Conservation (phyloP, 192 early-diverging fungal species). For the Mortierella claussenii region DNA sequence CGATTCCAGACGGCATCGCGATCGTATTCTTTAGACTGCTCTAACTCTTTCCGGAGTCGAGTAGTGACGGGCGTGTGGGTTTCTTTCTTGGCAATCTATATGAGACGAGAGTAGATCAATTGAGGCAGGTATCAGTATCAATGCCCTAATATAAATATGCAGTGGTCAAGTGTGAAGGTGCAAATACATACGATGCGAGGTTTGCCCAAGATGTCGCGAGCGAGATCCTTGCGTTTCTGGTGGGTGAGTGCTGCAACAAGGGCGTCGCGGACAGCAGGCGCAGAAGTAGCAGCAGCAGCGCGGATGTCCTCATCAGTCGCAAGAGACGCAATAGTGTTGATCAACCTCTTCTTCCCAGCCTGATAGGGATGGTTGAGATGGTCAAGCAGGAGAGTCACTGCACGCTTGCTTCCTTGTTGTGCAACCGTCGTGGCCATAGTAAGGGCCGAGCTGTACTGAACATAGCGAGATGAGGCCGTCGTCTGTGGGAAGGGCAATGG, state of each 20-base stretch:
- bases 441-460: slow-evolving; percentile 16
- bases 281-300: slow-evolving; percentile 3
- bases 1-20: slow-evolving; percentile 25
- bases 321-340: slow-evolving; percentile 18
- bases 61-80: slow-evolving; percentile 7
- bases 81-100: not conserved
- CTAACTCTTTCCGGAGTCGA: slow-evolving; percentile 15
- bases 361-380: slow-evolving; percentile 29
- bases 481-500: slow-evolving; percentile 26
- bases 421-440: slow-evolving; percentile 26
- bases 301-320: slow-evolving; percentile 32
- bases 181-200: slow-evolving; percentile 10
- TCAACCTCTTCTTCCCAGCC: slow-evolving; percentile 23
- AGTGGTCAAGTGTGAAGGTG: not conserved
- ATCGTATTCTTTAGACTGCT: slow-evolving; percentile 26
- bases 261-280: slow-evolving; percentile 30
- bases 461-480: slow-evolving; percentile 32
- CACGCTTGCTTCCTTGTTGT: slow-evolving; percentile 1
- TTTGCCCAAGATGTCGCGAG: slow-evolving; percentile 27
- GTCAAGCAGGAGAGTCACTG: slow-evolving; percentile 12
- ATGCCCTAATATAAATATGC: not conserved
- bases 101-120: not conserved
- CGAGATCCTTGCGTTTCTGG: slow-evolving; percentile 24
- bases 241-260: slow-evolving; percentile 14
- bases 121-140: not conserved